Percentiles rank a stretch among this genome's conserved stretches.
phyloP scores from a whole-genome alignment of 768 basidiomycete genomes.

The Coprinopsis cinerea region DNA sequence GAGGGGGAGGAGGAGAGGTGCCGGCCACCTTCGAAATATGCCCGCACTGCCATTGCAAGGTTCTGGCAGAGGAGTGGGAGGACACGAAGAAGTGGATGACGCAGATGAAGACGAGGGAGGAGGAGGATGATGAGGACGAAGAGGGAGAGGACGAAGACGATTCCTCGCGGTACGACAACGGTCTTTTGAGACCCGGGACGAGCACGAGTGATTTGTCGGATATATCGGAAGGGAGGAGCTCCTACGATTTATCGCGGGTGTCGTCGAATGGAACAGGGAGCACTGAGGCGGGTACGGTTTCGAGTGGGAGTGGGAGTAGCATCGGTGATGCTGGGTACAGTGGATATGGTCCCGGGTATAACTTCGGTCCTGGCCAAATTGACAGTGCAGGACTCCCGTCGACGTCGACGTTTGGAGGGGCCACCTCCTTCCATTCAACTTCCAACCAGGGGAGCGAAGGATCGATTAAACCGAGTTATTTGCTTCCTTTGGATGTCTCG shows the following conservation, averaged over 20 bases:
- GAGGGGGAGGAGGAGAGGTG: slow-evolving; percentile 21
- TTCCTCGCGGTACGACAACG: neutral
- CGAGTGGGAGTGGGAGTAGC: slow-evolving; percentile 11
- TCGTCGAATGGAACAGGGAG: too few relatives aligned
- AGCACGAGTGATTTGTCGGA: too few relatives aligned
- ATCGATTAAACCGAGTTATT: neutral
- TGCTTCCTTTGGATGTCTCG: neutral
- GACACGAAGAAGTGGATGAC: slow-evolving; percentile 30
- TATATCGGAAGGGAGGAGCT: too few relatives aligned
- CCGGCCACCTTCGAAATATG: slow-evolving; percentile 42
- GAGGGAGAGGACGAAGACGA: slow-evolving; percentile 15
- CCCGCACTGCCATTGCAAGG: slow-evolving; percentile 36
- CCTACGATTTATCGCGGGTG: too few relatives aligned
- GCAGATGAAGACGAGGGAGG: slow-evolving; percentile 31
- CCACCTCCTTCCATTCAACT: too few relatives aligned
- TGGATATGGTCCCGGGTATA: neutral
- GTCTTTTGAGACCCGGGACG: slow-evolving; percentile 17
- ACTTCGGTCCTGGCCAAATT: neutral
- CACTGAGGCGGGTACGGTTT: neutral
- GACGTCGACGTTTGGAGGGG: too few relatives aligned
- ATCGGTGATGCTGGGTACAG: neutral
- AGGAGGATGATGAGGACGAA: neutral
- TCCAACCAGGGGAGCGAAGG: too few relatives aligned
- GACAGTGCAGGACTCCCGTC: too few relatives aligned
- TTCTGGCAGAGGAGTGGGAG: slow-evolving; percentile 21